Percentiles rank a stretch among this genome's conserved stretches.
These are phyloP conservation scores for Vitis hybrid DNA, from an alignment of 177 flowering plant species.

Conservation along the genomic window DNA sequence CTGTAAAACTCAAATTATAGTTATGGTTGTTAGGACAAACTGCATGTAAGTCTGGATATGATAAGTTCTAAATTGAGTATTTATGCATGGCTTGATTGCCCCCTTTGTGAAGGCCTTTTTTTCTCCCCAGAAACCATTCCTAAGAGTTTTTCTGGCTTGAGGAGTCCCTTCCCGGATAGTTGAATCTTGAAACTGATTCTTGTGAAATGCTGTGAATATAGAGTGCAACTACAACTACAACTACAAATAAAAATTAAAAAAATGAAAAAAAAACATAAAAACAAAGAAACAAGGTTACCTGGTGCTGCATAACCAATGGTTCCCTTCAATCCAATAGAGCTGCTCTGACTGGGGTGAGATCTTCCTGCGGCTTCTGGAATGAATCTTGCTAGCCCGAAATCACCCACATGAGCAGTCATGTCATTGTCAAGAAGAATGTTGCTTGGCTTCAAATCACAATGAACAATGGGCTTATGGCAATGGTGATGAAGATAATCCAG, in stretches of 20 bases:
- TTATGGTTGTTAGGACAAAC: background rate
- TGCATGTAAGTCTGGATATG: background rate
- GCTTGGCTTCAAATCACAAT: slow-evolving; percentile 25
- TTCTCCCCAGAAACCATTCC: too few relatives aligned
- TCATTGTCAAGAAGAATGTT: slow-evolving; percentile 18
- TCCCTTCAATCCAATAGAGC: slow-evolving; percentile 3
- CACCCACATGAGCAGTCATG: slow-evolving; percentile 20
- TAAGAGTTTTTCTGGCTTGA: too few relatives aligned
- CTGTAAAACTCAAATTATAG: slow-evolving; percentile 2
- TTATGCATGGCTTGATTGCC: too few relatives aligned
- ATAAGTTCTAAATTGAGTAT: too few relatives aligned
- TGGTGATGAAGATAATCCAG: slow-evolving; percentile 28
- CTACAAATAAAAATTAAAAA: background rate
- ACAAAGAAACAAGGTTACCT: background rate
- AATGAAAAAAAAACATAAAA: background rate
- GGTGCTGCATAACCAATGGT: slow-evolving; percentile 14
- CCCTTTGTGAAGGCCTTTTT: too few relatives aligned
- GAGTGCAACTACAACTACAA: background rate
- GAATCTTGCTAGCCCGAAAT: slow-evolving; percentile 16
- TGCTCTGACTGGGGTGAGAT: background rate
- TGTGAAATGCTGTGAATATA: too few relatives aligned
- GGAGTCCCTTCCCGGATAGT: too few relatives aligned
- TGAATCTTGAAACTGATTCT: too few relatives aligned
- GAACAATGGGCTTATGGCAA: slow-evolving; percentile 15
- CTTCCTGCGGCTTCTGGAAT: background rate